phyloP scores from a whole-genome alignment of 768 basidiomycete species.

The Amanita pseudoporphyria region DNA sequence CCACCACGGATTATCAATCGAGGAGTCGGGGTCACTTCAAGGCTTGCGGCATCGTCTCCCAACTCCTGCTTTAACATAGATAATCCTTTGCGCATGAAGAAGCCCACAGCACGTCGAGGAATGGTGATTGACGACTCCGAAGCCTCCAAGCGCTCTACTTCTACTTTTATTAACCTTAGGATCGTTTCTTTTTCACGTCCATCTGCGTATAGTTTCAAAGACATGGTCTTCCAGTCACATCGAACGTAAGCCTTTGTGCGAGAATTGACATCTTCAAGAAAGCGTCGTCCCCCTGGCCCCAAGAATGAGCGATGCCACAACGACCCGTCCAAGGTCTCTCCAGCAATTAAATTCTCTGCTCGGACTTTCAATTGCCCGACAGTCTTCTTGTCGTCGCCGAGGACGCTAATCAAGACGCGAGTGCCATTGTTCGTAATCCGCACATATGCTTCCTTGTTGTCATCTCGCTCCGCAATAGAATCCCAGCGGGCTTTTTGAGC shows the following conservation, averaged over 20 bases:
- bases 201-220: slow-evolving; percentile 39
- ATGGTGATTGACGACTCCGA: slow-evolving; percentile 32
- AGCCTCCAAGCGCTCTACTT: slow-evolving; percentile 37
- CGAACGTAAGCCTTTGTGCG: slow-evolving; percentile 34
- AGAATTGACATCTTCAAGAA: slow-evolving; percentile 24
- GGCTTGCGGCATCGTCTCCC: slow-evolving; percentile 42
- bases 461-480: slow-evolving; percentile 25
- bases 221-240: slow-evolving; percentile 33
- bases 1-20: slow-evolving; percentile 45
- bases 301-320: slow-evolving; percentile 43
- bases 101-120: slow-evolving; percentile 31
- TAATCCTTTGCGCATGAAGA: slow-evolving; percentile 42
- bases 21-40: slow-evolving; percentile 27
- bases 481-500: slow-evolving; percentile 45
- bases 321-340: slow-evolving; percentile 33
- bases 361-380: slow-evolving; percentile 52
- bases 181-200: slow-evolving; percentile 29
- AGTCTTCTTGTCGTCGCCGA: slow-evolving; percentile 42
- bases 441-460: slow-evolving; percentile 26
- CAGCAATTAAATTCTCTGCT: slow-evolving; percentile 44
- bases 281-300: slow-evolving; percentile 18
- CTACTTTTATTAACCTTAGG: slow-evolving; percentile 32
- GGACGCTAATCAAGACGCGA: slow-evolving; percentile 32
- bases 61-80: slow-evolving; percentile 40
- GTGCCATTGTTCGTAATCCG: slow-evolving; percentile 15